Conservation (phyloP, 768 basidiomycete species). For the Lactarius trivialis region DNA sequence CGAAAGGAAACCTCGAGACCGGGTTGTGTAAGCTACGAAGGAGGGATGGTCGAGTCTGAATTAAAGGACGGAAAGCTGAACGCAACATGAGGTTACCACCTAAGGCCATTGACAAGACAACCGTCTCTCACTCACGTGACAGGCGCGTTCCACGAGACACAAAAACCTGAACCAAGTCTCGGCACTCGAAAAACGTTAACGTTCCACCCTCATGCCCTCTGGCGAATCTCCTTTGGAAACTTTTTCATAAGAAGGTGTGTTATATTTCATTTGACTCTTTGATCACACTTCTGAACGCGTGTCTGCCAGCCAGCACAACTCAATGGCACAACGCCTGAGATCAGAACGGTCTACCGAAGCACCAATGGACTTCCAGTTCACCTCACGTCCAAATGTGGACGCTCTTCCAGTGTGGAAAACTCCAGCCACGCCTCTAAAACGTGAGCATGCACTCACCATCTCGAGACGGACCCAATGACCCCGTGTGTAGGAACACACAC, state of each 20-base stretch:
- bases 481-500: constrained; percentile 36
- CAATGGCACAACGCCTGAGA: constrained; percentile 11
- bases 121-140: constrained; percentile 12
- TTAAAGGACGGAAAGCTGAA: constrained; percentile 24
- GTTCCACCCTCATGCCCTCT: not conserved
- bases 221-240: not conserved
- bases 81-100: constrained; percentile 28
- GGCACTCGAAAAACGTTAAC: not conserved
- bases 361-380: constrained; percentile 89
- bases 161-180: not conserved
- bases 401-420: constrained; percentile 59
- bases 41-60: constrained; percentile 2
- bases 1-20: constrained; percentile 40
- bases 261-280: not conserved
- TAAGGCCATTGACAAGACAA: not conserved
- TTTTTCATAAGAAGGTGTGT: constrained; percentile 6
- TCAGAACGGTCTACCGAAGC: constrained; percentile 61
- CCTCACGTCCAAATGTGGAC: constrained; percentile 49
- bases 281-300: constrained; percentile 9
- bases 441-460: constrained; percentile 40
- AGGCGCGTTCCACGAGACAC: constrained; percentile 9
- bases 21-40: not conserved
- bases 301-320: constrained; percentile 7
- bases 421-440: constrained; percentile 57
- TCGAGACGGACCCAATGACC: constrained; percentile 29